Conservation (phyloP, 2,329 filamentous ascomycete species). For the Fusarium luffae region DNA sequence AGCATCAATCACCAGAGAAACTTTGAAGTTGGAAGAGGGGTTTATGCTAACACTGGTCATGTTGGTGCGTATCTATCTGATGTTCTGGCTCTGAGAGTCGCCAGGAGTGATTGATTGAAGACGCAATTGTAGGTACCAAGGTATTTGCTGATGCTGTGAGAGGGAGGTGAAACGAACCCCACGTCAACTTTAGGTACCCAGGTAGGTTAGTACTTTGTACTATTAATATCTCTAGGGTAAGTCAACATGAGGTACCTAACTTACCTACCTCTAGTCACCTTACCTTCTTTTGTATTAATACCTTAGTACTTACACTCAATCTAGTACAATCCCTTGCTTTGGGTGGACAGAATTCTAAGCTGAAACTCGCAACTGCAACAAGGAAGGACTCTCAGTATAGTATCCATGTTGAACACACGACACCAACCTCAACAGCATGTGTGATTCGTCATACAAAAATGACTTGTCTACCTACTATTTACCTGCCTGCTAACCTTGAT, state of each 20-base stretch:
- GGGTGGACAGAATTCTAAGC: not conserved
- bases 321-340: not conserved
- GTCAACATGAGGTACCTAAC: not conserved
- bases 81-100: not conserved
- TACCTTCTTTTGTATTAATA: not conserved
- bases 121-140: not conserved
- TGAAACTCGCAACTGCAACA: not conserved
- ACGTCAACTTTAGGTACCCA: constrained; percentile 28
- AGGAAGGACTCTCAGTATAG: not conserved
- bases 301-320: not conserved
- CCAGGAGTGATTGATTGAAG: not conserved
- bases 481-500: not conserved
- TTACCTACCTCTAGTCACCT: not conserved
- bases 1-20: constrained; percentile 41
- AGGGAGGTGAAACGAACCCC: not conserved
- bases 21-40: not conserved
- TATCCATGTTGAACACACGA: not conserved
- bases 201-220: too few species aligned
- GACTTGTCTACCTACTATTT: not conserved
- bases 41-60: constrained; percentile 42
- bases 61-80: constrained; percentile 12
- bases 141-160: constrained; percentile 1
- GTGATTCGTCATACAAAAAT: not conserved
- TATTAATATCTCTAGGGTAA: not conserved
- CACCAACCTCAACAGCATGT: not conserved